Conservation (phyloP, 2,329 filamentous ascomycete genomes). For the Trichophyton benhamiae region DNA sequence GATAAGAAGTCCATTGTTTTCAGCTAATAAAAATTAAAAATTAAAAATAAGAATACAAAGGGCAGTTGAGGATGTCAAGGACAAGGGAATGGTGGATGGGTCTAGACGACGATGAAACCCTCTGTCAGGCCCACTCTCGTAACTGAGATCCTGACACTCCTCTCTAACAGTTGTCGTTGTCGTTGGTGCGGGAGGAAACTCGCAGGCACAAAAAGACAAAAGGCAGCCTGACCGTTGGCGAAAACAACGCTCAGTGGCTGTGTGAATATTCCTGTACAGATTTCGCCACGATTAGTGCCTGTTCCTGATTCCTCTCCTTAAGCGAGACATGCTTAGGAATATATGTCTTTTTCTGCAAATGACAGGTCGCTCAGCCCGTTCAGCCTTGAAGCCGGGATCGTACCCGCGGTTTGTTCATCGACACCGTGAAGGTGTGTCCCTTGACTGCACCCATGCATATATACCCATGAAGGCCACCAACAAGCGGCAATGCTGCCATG, state of each 20-base stretch:
- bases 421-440: not conserved
- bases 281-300: not conserved
- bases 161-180: not conserved
- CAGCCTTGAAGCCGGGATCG: not conserved
- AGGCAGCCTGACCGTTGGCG: not conserved
- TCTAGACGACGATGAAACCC: not conserved
- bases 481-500: too few relatives aligned
- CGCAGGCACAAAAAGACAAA: not conserved
- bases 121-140: not conserved
- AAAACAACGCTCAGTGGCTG: not conserved
- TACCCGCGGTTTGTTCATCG: not conserved
- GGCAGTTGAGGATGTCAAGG: not conserved
- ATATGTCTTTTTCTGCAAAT: not conserved
- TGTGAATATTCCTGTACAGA: not conserved
- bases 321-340: not conserved
- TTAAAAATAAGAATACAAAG: not conserved
- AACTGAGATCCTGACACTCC: not conserved
- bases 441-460: not conserved
- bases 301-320: not conserved
- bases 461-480: not conserved
- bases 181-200: not conserved
- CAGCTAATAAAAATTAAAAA: not conserved
- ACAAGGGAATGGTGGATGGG: not conserved
- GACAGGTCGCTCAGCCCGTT: not conserved
- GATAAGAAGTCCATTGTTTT: too few relatives aligned